A percentile compares a stretch with the other conserved stretches of the same genome.
phyloP scores from a whole-genome alignment of 176 grass and related monocot genomes.

The Rhynchospora tenuis region DNA sequence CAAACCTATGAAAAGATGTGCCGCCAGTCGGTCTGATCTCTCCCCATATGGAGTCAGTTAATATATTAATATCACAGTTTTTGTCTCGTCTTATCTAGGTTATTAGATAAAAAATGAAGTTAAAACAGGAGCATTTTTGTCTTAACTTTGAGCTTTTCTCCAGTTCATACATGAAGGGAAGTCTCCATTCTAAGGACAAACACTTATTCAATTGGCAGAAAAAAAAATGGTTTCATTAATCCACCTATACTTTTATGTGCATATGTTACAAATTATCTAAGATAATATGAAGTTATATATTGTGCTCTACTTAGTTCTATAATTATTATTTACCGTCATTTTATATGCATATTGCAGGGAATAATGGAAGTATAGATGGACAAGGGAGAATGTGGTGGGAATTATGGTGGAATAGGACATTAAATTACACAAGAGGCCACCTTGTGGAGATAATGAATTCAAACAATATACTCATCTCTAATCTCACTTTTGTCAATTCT shows the following conservation, averaged over 20 bases:
- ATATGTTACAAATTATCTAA: not conserved
- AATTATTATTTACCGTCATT: not conserved
- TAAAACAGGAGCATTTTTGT: not conserved
- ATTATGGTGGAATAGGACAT: conserved; percentile 80
- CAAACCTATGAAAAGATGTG: not conserved
- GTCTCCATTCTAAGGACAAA: not conserved
- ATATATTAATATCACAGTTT: not conserved
- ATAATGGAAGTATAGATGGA: conserved; percentile 85
- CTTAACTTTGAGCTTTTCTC: not conserved
- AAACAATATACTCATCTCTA: conserved; percentile 60
- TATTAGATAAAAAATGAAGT: not conserved
- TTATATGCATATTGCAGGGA: conserved; percentile 38
- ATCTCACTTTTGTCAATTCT: conserved; percentile 69
- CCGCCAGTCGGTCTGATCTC: not conserved
- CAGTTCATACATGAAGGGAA: not conserved
- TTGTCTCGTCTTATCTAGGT: not conserved
- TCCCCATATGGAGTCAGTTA: not conserved
- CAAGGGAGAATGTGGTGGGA: conserved; percentile 94
- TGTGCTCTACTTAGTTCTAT: not conserved
- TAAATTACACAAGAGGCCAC: conserved; percentile 81
- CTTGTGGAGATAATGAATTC: conserved; percentile 78
- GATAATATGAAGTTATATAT: not conserved
- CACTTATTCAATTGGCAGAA: not conserved
- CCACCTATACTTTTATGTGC: not conserved
- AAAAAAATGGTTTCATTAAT: not conserved